Evolutionary conservation across 1,284 basidiomycete species (phyloP), one percentile per base, ranked within the genome.

Genomic region (Pseudozyma pruni): DNA sequence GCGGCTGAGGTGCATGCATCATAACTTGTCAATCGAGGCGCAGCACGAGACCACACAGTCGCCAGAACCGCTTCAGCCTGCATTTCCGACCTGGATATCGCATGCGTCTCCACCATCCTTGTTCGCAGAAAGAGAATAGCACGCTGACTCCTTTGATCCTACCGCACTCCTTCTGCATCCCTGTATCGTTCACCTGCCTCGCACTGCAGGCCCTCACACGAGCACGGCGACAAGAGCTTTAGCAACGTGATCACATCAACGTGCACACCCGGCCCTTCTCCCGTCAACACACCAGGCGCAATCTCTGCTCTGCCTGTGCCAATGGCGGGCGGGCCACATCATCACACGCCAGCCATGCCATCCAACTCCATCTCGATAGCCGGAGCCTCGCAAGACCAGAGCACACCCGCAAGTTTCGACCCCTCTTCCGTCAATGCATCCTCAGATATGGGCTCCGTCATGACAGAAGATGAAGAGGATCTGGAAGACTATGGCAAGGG

Each of bases 401-500:
- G 59, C 25, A 62, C 61, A 3, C 40, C 48, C 10, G 60, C 56
- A 22, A 72, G 69, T 35, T 74, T 49, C 35, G 63, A 52, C 10
- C 60, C 68, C 5, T 72, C 68, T 3, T 74, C 72, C 27, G 37
- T 64, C 27, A 69, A 68, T 31, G 70, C 63, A 31, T 69, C 69
- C 6, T 72, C 70, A 25, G 70, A 72, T 39, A 63, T 72, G 70
- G 74, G 63, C 25, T 76, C 73, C n/a, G 78, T 81, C 33, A 70
- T 77, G 50, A 82, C 80, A n/a, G 81, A 83, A 61, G 84, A 84
- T 57, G 84, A 84, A 57, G 84, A 84, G 52, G 83, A 84, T 53
- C 74, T 77, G 29, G 83, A 84, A 53, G 84, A 84, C 58, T 83
- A 83, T 52, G 78, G 80, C 53, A 76, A 76, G 34, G 91, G 91